Evolutionary conservation across 495 filamentous ascomycete species (phyloP).

Genomic region (Pyrenula aspistea): DNA sequence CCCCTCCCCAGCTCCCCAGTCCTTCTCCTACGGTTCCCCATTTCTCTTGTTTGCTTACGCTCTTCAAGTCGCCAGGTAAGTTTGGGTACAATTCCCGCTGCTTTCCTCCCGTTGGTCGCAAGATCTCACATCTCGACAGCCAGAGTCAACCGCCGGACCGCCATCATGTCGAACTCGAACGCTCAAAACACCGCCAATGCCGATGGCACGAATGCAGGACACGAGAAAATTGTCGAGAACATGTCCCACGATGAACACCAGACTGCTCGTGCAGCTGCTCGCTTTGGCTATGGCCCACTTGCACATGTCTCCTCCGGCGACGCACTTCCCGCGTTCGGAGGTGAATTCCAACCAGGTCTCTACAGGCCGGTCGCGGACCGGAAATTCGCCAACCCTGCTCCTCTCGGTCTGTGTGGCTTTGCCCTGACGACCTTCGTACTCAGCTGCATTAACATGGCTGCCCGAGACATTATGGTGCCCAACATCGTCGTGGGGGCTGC

Average conservation of each 20-base stretch:
- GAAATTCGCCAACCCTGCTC: slow-evolving; percentile 83
- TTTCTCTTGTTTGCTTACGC: not conserved
- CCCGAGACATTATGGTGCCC: slow-evolving; percentile 44
- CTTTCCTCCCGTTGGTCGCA: not conserved
- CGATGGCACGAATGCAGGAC: not conserved
- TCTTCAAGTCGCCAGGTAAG: not conserved
- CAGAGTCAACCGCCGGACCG: not conserved
- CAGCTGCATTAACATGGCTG: slow-evolving; percentile 67
- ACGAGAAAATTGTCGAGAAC: not conserved
- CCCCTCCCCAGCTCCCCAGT: not conserved
- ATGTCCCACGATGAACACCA: slow-evolving; percentile 36
- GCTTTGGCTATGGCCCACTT: slow-evolving; percentile 53
- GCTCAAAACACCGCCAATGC: not conserved
- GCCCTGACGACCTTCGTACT: slow-evolving; percentile 93
- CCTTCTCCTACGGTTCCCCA: not conserved
- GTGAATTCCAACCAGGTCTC: slow-evolving; percentile 91
- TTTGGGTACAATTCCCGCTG: not conserved
- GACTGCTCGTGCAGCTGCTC: slow-evolving; percentile 31
- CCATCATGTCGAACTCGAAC: not conserved
- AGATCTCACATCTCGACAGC: not conserved
- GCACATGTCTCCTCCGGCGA: slow-evolving; percentile 54
- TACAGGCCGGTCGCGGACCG: slow-evolving; percentile 63
- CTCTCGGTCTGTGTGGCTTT: slow-evolving; percentile 79
- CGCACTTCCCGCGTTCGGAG: slow-evolving; percentile 74
- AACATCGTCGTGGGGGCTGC: slow-evolving; percentile 62